phyloP scores from a whole-genome alignment of 2,329 filamentous ascomycete genomes.

The Neurospora sp. region DNA sequence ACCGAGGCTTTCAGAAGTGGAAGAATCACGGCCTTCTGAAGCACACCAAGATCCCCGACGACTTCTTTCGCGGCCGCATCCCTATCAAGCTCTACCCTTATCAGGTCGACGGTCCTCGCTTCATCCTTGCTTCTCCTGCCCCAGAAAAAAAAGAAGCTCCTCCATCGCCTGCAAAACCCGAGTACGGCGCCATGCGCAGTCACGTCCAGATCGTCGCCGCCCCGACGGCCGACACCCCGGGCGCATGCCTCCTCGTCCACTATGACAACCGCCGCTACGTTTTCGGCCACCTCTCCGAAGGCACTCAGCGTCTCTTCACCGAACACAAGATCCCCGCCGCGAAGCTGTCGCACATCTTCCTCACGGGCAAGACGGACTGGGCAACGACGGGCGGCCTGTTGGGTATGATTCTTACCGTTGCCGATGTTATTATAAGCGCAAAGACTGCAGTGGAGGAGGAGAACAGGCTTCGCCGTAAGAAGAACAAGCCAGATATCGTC shows the following conservation, averaged over 20 bases:
- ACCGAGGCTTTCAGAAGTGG: neutral
- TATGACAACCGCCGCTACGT: constrained; percentile 77
- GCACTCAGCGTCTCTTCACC: constrained; percentile 67
- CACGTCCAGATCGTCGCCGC: constrained; percentile 67
- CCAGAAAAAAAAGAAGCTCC: neutral
- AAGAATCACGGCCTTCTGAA: neutral
- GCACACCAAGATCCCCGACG: neutral
- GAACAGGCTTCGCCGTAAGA: constrained; percentile 31
- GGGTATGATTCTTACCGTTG: constrained; percentile 76
- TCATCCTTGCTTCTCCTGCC: neutral
- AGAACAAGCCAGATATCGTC: constrained; percentile 21
- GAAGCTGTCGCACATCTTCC: constrained; percentile 67
- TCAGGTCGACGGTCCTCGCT: neutral
- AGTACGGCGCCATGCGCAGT: constrained; percentile 53
- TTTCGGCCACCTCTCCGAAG: constrained; percentile 75
- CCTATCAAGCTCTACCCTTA: neutral
- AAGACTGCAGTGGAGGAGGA: constrained; percentile 30
- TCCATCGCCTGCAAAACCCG: neutral
- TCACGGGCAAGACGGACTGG: constrained; percentile 74
- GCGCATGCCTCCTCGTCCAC: constrained; percentile 67
- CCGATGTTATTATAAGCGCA: constrained; percentile 50
- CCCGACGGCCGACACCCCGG: constrained; percentile 80
- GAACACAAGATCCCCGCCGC: constrained; percentile 57
- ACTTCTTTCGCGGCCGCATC: neutral
- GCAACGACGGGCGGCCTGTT: constrained; percentile 68